Base-by-base conservation (phyloP, 768 basidiomycete species). In the Rhodotorula kratochvilovae region DNA sequence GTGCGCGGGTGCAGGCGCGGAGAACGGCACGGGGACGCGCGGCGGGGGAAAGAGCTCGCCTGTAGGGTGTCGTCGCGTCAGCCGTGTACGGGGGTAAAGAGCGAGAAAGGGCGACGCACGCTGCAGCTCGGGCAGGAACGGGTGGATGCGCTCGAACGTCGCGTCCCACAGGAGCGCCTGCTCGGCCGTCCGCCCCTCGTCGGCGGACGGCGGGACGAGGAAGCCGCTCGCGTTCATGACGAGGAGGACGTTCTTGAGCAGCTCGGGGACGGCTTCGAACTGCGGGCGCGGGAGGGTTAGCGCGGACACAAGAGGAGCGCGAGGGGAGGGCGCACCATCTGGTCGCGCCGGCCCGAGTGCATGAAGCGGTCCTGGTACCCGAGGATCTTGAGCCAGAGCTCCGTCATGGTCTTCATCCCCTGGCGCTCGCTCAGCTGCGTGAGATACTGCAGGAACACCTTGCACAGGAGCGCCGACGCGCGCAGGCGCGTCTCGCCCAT, bases 241-340 rank as follows among this genome's bases (percentile, higher is more conserved):
- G 59, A 98, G 85, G 25, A 99, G 82, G 60, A 95, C 90, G 78
- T 98, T 98, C 82, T 97, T 98, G 76, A 99, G 84, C 2, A 93
- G 94, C 81, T 99, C 96, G 2, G 92, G 92, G 29, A 96, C 85
- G 0, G 95, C 95, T 80, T 99, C 96, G 79, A 89, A 88, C 95
- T 98, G 69, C 51, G 17, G 39, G 39, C 39, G 39, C 39, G 39
- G 8, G 39, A 39, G 39, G 39, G 39, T 39, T 39, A 25, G 46
- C 25, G 23, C 7, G 23, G 23, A 23, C 23, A 15, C 33, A 16
- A 31, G 6, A 23, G 33, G 46, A 35, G 36, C 12, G 39, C 39
- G 35, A 36, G 33, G 7, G 21, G n/a, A 5, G 12, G 33, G 84
- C 89, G 77, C 75, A 95, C 95, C 82, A 96, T 80, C 77, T 92